phyloP scores from a whole-genome alignment of 495 filamentous ascomycete species.

The Friedmanniomyces endolithicus region DNA sequence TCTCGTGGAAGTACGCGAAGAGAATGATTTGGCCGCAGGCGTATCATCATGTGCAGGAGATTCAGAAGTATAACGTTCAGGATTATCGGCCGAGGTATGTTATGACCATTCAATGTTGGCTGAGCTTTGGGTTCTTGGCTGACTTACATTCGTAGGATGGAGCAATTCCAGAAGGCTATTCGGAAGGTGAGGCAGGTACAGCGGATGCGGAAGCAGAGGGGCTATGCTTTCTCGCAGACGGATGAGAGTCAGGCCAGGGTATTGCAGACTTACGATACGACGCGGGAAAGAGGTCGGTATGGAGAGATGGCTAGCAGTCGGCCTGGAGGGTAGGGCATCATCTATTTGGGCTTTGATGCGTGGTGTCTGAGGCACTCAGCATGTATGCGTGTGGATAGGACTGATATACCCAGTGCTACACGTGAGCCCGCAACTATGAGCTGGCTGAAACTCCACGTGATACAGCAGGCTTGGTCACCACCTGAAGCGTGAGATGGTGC shows the following conservation, averaged over 20 bases:
- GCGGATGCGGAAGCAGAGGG: conserved; percentile 97
- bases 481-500: background rate
- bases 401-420: no score
- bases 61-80: conserved; percentile 99
- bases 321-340: background rate
- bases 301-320: conserved; percentile 79
- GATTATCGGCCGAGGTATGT: conserved; percentile 82
- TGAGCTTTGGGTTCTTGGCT: conserved; percentile 2
- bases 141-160: conserved; percentile 52
- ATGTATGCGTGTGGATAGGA: background rate
- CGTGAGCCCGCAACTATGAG: no score
- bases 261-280: conserved; percentile 95
- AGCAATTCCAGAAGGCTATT: conserved; percentile 99
- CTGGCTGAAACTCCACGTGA: no score
- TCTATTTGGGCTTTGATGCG: background rate
- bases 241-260: conserved; percentile 90
- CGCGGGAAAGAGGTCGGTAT: conserved; percentile 75
- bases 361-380: background rate
- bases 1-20: conserved; percentile 69
- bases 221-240: conserved; percentile 95
- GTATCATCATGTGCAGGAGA: conserved; percentile 98
- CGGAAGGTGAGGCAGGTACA: conserved; percentile 97
- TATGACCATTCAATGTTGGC: background rate
- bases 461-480: background rate
- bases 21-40: conserved; percentile 92